A percentile compares a stretch with the other conserved stretches of the same genome.
Conservation (phyloP, 2,329 filamentous ascomycete species). For the Cladosporium halotolerans region DNA sequence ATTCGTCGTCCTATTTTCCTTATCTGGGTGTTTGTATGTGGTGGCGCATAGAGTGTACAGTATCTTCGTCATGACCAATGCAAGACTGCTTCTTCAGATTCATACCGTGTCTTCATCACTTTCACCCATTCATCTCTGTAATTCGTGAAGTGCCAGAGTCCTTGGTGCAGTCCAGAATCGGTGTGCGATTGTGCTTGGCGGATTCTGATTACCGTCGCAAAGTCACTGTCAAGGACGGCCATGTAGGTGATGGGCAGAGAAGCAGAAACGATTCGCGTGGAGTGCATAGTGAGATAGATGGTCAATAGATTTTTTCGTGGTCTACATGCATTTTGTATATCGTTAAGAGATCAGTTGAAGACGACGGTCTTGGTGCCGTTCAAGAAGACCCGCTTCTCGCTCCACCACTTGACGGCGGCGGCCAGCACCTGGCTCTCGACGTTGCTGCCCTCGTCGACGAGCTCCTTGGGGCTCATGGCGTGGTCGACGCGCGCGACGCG, state of each 20-base stretch:
- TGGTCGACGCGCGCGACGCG: constrained; percentile 71
- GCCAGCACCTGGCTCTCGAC: constrained; percentile 79
- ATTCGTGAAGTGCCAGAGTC: too few species aligned
- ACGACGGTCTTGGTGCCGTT: constrained; percentile 78
- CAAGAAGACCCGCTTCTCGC: constrained; percentile 69
- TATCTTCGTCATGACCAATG: background rate
- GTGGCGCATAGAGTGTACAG: constrained; percentile 5
- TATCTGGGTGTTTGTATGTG: background rate
- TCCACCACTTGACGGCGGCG: constrained; percentile 77
- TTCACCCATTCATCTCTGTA: too few species aligned
- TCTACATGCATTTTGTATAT: background rate
- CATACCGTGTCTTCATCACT: too few species aligned
- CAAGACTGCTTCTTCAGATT: background rate
- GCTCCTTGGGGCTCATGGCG: constrained; percentile 65
- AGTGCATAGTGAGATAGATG: too few species aligned
- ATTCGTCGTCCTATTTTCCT: background rate
- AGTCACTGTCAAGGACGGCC: too few species aligned
- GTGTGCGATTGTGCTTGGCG: too few species aligned
- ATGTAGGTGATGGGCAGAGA: too few species aligned
- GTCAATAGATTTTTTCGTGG: background rate
- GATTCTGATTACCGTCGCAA: too few species aligned
- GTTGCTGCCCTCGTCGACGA: constrained; percentile 75
- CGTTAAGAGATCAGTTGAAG: constrained; percentile 45
- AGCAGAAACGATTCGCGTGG: too few species aligned
- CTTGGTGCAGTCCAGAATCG: too few species aligned